These are phyloP conservation scores for Dactylonectria estremocensis DNA, from an alignment of 2,329 filamentous ascomycete species.

Conservation along the genomic window DNA sequence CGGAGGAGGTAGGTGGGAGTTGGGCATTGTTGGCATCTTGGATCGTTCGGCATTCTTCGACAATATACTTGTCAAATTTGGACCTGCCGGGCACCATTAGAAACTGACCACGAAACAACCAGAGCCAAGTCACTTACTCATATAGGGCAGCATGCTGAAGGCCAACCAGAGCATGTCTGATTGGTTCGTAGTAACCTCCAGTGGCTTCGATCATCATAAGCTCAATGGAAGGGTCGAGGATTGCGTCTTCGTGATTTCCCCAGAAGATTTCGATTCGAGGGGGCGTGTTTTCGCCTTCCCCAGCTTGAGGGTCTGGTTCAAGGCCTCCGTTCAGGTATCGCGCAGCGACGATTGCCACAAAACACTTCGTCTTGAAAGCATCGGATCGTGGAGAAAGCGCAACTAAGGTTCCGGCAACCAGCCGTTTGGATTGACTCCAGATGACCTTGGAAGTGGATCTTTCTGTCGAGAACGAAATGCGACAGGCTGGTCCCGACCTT, in stretches of 20 bases:
- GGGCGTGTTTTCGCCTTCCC: constrained; percentile 56
- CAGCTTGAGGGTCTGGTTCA: constrained; percentile 61
- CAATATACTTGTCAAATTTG: constrained; percentile 74
- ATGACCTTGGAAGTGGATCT: constrained; percentile 76
- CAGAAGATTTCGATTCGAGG: constrained; percentile 85
- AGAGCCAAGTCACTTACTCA: constrained; percentile 60
- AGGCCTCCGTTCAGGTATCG: constrained; percentile 74
- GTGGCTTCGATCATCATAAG: constrained; percentile 86
- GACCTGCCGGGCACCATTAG: constrained; percentile 61
- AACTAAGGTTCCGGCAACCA: constrained; percentile 68
- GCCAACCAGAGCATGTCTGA: constrained; percentile 79
- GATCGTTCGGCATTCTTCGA: constrained; percentile 60
- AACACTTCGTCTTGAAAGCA: constrained; percentile 75
- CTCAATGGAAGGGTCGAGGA: constrained; percentile 78
- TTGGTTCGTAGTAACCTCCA: constrained; percentile 82
- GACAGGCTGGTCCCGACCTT: constrained; percentile 73
- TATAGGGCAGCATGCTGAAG: constrained; percentile 74
- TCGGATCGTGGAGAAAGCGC: constrained; percentile 69
- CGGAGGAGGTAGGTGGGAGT: constrained; percentile 32
- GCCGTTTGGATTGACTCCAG: constrained; percentile 71
- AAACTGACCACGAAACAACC: neutral
- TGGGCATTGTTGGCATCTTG: constrained; percentile 1
- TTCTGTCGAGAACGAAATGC: constrained; percentile 79
- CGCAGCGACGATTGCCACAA: constrained; percentile 81
- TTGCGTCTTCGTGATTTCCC: constrained; percentile 69